Evolutionary conservation across 2,329 filamentous ascomycete genomes (phyloP), one percentile per base, ranked within the genome.

Genomic region (Chrysosporium queenslandicum): DNA sequence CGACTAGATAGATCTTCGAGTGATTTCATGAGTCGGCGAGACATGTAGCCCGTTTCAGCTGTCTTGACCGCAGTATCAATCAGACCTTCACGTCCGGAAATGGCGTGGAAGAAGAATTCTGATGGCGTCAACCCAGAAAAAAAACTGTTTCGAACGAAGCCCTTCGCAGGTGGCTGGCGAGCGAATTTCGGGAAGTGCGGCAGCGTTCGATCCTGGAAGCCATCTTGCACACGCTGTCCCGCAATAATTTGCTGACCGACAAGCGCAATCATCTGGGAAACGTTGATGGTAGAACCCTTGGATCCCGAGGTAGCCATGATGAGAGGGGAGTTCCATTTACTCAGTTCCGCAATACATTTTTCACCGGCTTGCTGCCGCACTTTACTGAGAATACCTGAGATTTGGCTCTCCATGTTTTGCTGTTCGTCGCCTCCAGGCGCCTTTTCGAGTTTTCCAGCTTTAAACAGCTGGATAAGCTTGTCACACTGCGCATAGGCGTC

Each of bases 31-130:
- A 98, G 69, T 60, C 92, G 83, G 71, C 92, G 84, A 57, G 91
- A 97, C 92, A 98, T 98, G 72, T 98, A 98, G 58, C 92, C 92
- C 9, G 92, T 98, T 69, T 98, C 92, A 50, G 92, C 92, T 50
- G 92, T 98, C 74, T 98, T 98, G 72, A 97, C 92, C 56, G 92
- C 92, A 1, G 92, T 98, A 79, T 98, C 92, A 64, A 98, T 90
- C 59, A 98, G 74, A 81, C 92, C 92, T 80, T 97, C 92, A 81
- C 92, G 86, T 61, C 92, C 92, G 62, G 89, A 95, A 73, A 97
- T 96, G 59, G 92, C 92, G 79, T 98, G 92, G 71, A 98, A 97
- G 53, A 97, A 79, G 68, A 98, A 97, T 63, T 98, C 92, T 0
- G 87, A 89, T 1, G 92, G 91, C 1, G 84, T 78, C 0, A 98